Evolutionary conservation across 2,329 filamentous ascomycete genomes (phyloP).

Genomic region (Piedraia hortae): DNA sequence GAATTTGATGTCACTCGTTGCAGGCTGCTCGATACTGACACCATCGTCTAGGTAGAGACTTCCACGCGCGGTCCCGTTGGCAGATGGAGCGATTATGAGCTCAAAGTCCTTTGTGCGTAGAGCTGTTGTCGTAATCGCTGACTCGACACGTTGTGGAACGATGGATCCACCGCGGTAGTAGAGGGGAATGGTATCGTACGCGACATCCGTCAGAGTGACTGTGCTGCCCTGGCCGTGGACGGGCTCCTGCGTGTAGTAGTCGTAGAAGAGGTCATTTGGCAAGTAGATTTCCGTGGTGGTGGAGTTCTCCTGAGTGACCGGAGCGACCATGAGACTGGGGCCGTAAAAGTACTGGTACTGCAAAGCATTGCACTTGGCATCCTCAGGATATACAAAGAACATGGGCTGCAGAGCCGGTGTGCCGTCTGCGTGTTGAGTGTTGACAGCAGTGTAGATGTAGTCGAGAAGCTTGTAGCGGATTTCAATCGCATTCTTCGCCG

Average conservation of each 20-base stretch:
- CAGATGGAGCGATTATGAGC: constrained; percentile 38
- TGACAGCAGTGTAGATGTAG: constrained; percentile 49
- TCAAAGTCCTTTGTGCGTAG: constrained; percentile 39
- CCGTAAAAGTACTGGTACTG: constrained; percentile 33
- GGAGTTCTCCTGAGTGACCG: constrained; percentile 24
- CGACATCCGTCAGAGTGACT: constrained; percentile 19
- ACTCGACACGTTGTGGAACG: constrained; percentile 28
- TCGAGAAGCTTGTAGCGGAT: constrained; percentile 53
- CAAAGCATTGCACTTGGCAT: constrained; percentile 24
- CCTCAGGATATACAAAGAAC: constrained; percentile 41
- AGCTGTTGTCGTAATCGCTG: constrained; percentile 33
- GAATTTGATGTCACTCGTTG: constrained; percentile 32
- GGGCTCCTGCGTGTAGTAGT: constrained; percentile 26
- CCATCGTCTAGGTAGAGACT: constrained; percentile 56
- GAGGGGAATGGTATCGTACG: constrained; percentile 31
- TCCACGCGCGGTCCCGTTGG: constrained; percentile 34
- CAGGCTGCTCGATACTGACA: constrained; percentile 31
- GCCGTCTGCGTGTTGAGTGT: constrained; percentile 31
- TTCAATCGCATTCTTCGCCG: constrained; percentile 39
- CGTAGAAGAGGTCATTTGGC: constrained; percentile 30
- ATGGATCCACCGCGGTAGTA: constrained; percentile 38
- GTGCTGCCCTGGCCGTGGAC: constrained; percentile 20
- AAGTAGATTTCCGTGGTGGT: constrained; percentile 28
- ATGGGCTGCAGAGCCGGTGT: constrained; percentile 39
- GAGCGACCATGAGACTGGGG: constrained; percentile 26